These are phyloP conservation scores for Stropharia rugosoannulata DNA, from an alignment of 768 basidiomycete genomes.

Conservation along the genomic window DNA sequence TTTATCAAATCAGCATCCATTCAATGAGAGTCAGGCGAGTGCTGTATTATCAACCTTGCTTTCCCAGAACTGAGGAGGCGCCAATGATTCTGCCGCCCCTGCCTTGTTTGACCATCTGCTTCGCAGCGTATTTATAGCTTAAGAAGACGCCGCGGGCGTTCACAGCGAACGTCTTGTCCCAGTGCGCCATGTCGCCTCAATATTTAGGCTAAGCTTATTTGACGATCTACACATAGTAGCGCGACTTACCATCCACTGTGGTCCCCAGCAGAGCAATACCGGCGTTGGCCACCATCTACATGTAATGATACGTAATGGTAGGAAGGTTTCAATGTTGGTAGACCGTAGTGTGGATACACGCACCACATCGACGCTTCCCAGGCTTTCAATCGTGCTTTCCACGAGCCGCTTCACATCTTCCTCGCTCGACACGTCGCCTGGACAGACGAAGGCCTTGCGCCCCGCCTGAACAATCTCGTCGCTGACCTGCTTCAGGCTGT, in stretches of 20 bases:
- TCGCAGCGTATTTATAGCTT: constrained; percentile 64
- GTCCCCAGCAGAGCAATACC: constrained; percentile 21
- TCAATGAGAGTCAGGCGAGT: too few species aligned
- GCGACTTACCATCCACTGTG: constrained; percentile 14
- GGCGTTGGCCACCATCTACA: constrained; percentile 43
- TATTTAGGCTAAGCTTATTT: not conserved
- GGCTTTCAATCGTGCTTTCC: constrained; percentile 7
- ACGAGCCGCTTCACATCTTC: constrained; percentile 17
- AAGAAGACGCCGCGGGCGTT: constrained; percentile 60
- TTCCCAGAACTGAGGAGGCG: constrained; percentile 29
- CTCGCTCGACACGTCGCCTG: constrained; percentile 18
- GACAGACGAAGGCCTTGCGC: constrained; percentile 5
- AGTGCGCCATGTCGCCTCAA: constrained; percentile 22
- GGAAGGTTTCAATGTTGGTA: too few species aligned
- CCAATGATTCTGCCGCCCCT: constrained; percentile 55
- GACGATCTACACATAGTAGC: not conserved
- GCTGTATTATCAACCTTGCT: constrained; percentile 19
- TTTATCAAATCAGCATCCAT: not conserved
- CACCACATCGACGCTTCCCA: constrained; percentile 22
- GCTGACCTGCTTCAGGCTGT: constrained; percentile 9
- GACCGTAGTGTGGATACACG: constrained; percentile 1
- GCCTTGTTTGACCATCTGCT: constrained; percentile 57
- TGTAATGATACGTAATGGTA: not conserved
- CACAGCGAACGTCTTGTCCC: constrained; percentile 39
- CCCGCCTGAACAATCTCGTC: constrained; percentile 13